Evolutionary conservation across 257 asterid genomes (phyloP), one percentile per base, ranked within the genome.

Genomic region (Nicotiana otophora): DNA sequence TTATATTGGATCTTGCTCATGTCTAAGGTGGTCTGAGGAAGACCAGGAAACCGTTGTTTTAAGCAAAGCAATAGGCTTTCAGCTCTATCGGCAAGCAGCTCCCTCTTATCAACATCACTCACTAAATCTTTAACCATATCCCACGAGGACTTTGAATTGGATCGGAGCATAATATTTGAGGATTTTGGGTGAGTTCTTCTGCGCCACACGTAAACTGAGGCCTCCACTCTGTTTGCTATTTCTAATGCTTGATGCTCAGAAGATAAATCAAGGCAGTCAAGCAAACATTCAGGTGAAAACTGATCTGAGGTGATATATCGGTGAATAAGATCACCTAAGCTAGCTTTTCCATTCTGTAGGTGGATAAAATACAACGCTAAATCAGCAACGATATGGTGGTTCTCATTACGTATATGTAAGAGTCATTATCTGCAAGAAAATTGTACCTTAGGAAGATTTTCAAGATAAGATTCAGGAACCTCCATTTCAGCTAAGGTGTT

Each of bases 1-100:
- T 94, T 94, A 80, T 77, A 88, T 88, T 94, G 97, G 75, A 94
- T 94, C 84, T 94, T 94, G 88, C 89, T 91, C 91, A 84, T 90
- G 90, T 94, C 95, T 83, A 94, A 87, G 82, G 93, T 83, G 83
- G 95, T 92, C 89, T 92, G 98, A 57, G 98, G 94, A 51, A 94
- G 94, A 78, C 97, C 97, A 30, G 98, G 97, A 84, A 91, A 92
- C 20, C 92, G 82, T 46, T 80, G 95, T 82, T 85, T 91, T 86
- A 92, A 85, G 92, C 91, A 85, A 60, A 90, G 89, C 58, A 94
- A 90, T 53, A 94, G 90, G 84, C 91, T 92, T 82, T 92, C 94
- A 11, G 98, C 97, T 84, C 95, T 86, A 65, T 88, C 90, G 1
- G 94, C 94, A 20, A 94, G 85, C 53, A 85, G 33, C 74, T 91